A percentile compares a stretch with the other conserved stretches of the same genome.
These are phyloP conservation scores for Hypoxylon sp. DNA, from an alignment of 2,329 filamentous ascomycete species.

Conservation along the genomic window DNA sequence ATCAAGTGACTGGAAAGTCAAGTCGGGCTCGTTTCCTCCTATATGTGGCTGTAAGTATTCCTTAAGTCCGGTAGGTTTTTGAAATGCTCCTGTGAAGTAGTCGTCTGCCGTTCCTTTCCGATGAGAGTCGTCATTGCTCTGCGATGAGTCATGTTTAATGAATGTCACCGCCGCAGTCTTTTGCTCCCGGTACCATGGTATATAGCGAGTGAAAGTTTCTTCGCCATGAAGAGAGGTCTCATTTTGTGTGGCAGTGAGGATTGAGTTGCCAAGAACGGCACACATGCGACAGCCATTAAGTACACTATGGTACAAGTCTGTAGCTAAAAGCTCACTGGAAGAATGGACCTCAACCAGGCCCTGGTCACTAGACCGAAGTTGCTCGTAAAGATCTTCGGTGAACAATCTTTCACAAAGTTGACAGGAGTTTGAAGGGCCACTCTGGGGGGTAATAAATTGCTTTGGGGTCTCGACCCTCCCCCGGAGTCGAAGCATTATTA, in stretches of 20 bases:
- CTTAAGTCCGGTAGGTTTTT: background rate
- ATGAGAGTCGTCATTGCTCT: background rate
- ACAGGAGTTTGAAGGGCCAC: background rate
- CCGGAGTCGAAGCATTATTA: conserved; percentile 11
- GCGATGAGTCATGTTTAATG: background rate
- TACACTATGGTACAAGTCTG: conserved; percentile 9
- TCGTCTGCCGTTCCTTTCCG: conserved; percentile 8
- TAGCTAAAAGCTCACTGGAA: conserved; percentile 18
- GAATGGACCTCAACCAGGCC: conserved; percentile 12
- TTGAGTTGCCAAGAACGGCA: conserved; percentile 18
- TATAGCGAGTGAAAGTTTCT: conserved; percentile 13
- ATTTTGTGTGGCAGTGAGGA: conserved; percentile 14
- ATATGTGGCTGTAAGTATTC: background rate
- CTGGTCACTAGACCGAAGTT: conserved; percentile 5
- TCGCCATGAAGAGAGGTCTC: conserved; percentile 6
- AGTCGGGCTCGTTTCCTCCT: background rate
- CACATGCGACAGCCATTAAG: conserved; percentile 19
- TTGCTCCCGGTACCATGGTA: conserved; percentile 23
- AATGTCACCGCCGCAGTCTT: background rate
- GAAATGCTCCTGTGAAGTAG: conserved; percentile 16
- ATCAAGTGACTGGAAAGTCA: conserved; percentile 17
- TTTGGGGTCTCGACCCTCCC: conserved; percentile 10
- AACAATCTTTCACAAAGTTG: conserved; percentile 15
- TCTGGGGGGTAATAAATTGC: conserved; percentile 3
- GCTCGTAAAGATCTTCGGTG: conserved; percentile 13